Evolutionary conservation across 495 filamentous ascomycete genomes (phyloP).

Genomic region (Penicillium lagena): DNA sequence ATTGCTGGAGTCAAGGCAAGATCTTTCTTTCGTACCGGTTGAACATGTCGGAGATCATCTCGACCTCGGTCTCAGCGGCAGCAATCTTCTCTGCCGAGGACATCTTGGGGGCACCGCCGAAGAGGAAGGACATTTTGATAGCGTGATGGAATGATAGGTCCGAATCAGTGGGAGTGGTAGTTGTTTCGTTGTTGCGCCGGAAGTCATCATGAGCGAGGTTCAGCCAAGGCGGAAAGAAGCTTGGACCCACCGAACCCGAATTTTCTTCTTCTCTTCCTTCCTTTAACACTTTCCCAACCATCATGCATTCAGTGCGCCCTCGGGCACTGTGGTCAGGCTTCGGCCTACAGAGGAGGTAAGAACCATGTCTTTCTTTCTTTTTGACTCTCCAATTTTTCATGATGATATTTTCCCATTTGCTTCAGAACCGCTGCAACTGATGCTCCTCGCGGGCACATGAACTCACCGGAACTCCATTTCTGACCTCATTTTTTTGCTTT

Average conservation of each 20-base stretch:
- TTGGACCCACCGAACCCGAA: slow-evolving; percentile 23
- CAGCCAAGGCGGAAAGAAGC: slow-evolving; percentile 10
- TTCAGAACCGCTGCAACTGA: slow-evolving; percentile 97
- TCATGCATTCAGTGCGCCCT: slow-evolving; percentile 35
- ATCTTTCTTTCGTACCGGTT: slow-evolving; percentile 52
- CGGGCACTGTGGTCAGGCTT: slow-evolving; percentile 20
- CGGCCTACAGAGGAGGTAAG: slow-evolving; percentile 32
- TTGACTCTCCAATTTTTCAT: slow-evolving; percentile 10
- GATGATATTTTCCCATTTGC: slow-evolving; percentile 45
- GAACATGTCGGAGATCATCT: slow-evolving; percentile 96
- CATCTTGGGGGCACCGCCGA: slow-evolving; percentile 78
- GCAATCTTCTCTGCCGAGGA: slow-evolving; percentile 94
- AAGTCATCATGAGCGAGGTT: too few relatives aligned
- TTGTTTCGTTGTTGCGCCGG: too few relatives aligned
- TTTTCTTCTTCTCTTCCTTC: slow-evolving; percentile 9
- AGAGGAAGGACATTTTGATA: slow-evolving; percentile 86
- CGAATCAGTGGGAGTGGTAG: background rate
- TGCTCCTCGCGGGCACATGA: slow-evolving; percentile 43
- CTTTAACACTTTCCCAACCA: slow-evolving; percentile 2
- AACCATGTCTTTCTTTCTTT: slow-evolving; percentile 5
- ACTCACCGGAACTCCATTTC: slow-evolving; percentile 24
- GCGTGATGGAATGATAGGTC: background rate
- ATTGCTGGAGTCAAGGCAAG: too few relatives aligned
- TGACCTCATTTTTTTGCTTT: slow-evolving; percentile 10
- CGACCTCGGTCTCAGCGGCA: slow-evolving; percentile 83